phyloP scores from a whole-genome alignment of 2,329 filamentous ascomycete genomes.

The Reticulascus tulasneorum region DNA sequence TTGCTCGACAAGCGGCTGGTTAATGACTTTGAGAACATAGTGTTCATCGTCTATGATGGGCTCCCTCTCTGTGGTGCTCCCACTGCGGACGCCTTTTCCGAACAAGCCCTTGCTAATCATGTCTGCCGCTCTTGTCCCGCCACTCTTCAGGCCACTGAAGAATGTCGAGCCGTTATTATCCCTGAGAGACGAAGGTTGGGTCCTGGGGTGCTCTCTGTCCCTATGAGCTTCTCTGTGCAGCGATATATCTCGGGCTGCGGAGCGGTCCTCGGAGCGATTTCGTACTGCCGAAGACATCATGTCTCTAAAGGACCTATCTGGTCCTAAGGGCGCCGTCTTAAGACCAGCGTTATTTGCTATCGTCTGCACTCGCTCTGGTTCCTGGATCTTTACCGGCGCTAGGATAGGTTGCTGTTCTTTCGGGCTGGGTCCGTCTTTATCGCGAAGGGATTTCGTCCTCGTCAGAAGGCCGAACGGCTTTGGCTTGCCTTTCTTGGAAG shows the following conservation, averaged over 20 bases:
- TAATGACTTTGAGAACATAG: conserved; percentile 81
- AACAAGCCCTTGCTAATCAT: conserved; percentile 81
- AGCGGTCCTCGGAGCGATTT: conserved; percentile 71
- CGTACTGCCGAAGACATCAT: conserved; percentile 63
- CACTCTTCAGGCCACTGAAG: conserved; percentile 69
- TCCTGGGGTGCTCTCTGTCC: conserved; percentile 41
- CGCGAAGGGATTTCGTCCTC: conserved; percentile 48
- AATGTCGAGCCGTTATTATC: conserved; percentile 66
- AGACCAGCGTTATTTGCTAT: conserved; percentile 36
- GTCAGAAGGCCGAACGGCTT: conserved; percentile 52
- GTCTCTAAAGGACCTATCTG: conserved; percentile 64
- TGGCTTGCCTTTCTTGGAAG: conserved; percentile 45
- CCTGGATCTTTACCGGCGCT: conserved; percentile 24
- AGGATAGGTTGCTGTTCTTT: conserved; percentile 25
- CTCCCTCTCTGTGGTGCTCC: conserved; percentile 64
- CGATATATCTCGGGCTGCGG: conserved; percentile 38
- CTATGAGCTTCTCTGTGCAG: conserved; percentile 39
- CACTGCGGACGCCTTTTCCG: conserved; percentile 70
- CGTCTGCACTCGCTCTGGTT: conserved; percentile 32
- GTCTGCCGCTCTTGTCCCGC: conserved; percentile 70
- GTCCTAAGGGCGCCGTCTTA: conserved; percentile 59
- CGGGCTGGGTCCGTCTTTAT: conserved; percentile 40
- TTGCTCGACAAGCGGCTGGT: conserved; percentile 80
- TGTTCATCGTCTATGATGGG: conserved; percentile 71
- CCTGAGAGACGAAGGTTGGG: conserved; percentile 51